phyloP scores from a whole-genome alignment of 1,284 basidiomycete genomes.

The Boletus mariae region DNA sequence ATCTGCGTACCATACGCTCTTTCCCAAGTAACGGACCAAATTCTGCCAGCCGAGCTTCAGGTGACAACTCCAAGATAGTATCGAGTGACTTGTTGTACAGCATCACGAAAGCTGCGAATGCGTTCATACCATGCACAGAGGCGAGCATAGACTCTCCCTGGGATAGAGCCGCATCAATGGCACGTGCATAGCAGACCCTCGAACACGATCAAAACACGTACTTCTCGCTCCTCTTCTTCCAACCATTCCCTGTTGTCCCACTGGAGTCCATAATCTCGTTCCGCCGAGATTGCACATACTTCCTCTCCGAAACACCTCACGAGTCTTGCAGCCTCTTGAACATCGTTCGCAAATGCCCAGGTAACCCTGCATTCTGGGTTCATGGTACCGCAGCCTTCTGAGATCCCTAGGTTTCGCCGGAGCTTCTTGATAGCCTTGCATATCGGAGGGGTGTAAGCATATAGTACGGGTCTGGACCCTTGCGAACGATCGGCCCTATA shows the following conservation, averaged over 20 bases:
- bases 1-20: conserved; percentile 50
- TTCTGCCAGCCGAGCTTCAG: conserved; percentile 44
- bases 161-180: conserved; percentile 6
- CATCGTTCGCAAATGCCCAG: conserved; percentile 59
- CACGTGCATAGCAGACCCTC: conserved; percentile 12
- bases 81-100: conserved; percentile 53
- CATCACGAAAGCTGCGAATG: conserved; percentile 59
- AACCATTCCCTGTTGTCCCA: conserved; percentile 65
- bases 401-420: conserved; percentile 54
- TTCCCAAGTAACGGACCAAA: conserved; percentile 50
- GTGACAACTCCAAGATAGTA: conserved; percentile 49
- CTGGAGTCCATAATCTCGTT: conserved; percentile 35
- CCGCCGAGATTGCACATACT: conserved; percentile 43
- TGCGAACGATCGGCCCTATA: conserved; percentile 20
- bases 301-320: conserved; percentile 55
- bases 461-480: conserved; percentile 16
- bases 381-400: conserved; percentile 53
- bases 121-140: conserved; percentile 56
- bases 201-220: conserved; percentile 24
- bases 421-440: conserved; percentile 64
- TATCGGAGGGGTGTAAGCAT: conserved; percentile 59
- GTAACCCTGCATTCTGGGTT: conserved; percentile 38
- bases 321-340: conserved; percentile 52
- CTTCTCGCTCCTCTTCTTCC: conserved; percentile 52
- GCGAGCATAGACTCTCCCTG: conserved; percentile 58